Percentiles rank a stretch among this genome's conserved stretches.
phyloP scores from a whole-genome alignment of 106 monocot species.

The Platanthera zijinensis region DNA sequence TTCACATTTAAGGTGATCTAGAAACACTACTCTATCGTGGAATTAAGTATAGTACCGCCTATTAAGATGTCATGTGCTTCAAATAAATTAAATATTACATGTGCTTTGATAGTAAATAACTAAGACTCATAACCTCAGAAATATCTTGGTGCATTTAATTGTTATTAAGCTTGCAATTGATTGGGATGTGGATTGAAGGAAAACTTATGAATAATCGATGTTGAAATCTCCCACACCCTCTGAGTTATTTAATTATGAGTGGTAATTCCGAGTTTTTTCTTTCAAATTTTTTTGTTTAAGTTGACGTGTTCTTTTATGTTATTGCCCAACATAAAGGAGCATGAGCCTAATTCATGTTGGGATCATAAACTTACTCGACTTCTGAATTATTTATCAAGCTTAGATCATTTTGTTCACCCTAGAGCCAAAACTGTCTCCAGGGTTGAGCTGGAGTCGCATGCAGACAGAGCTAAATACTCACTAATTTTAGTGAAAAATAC shows the following conservation, averaged over 20 bases:
- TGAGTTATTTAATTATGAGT: no score
- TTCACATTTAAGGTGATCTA: background rate
- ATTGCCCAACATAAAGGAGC: background rate
- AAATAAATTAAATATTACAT: background rate
- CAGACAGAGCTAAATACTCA: background rate
- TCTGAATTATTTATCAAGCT: background rate
- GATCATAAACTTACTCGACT: background rate
- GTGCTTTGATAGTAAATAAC: background rate
- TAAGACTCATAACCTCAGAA: background rate
- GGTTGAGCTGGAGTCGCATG: background rate
- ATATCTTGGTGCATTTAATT: background rate
- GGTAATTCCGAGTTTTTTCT: no score
- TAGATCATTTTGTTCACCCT: background rate
- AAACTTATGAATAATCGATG: no score
- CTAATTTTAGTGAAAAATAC: background rate
- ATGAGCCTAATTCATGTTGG: background rate
- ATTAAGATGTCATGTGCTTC: background rate
- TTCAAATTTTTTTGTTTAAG: background rate
- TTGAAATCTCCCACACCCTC: no score
- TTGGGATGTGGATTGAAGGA: no score
- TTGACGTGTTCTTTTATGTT: background rate
- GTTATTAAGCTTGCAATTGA: no score
- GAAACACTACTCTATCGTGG: background rate
- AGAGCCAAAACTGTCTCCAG: background rate
- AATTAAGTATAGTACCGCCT: background rate